phyloP scores from a whole-genome alignment of 2,329 filamentous ascomycete species.

The Aspergillus sp. region DNA sequence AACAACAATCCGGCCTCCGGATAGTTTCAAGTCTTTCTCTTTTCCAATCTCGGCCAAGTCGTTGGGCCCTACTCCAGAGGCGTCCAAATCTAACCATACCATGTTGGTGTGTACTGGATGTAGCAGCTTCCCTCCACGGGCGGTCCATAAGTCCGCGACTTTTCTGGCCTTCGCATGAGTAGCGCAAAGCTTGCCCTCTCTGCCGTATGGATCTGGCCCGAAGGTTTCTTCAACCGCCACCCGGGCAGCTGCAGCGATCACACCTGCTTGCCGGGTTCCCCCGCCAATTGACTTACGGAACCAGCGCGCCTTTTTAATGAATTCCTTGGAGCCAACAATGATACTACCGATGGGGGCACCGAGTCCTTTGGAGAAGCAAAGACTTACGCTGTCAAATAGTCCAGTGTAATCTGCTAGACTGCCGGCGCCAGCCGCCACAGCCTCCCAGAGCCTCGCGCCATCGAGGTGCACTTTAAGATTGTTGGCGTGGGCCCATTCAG shows the following conservation, averaged over 20 bases:
- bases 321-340: slow-evolving; percentile 51
- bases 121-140: slow-evolving; percentile 58
- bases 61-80: slow-evolving; percentile 46
- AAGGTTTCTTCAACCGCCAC: slow-evolving; percentile 77
- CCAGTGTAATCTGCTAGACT: slow-evolving; percentile 58
- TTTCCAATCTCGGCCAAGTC: slow-evolving; percentile 49
- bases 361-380: slow-evolving; percentile 76
- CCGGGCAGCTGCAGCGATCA: slow-evolving; percentile 65
- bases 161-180: slow-evolving; percentile 56
- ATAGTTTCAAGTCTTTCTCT: slow-evolving; percentile 50
- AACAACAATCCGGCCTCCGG: slow-evolving; percentile 55
- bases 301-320: slow-evolving; percentile 63
- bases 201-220: slow-evolving; percentile 46
- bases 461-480: slow-evolving; percentile 67
- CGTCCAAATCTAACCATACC: slow-evolving; percentile 71
- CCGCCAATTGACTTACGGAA: slow-evolving; percentile 74
- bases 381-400: slow-evolving; percentile 63
- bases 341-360: slow-evolving; percentile 75
- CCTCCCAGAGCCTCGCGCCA: slow-evolving; percentile 75
- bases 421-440: slow-evolving; percentile 61
- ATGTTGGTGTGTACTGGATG: slow-evolving; percentile 82
- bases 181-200: slow-evolving; percentile 53
- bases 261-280: slow-evolving; percentile 66
- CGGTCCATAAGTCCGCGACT: slow-evolving; percentile 59
- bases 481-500: slow-evolving; percentile 58